Base-by-base conservation (phyloP, 2,329 filamentous ascomycete genomes). In the Trichoderma koningiopsis region DNA sequence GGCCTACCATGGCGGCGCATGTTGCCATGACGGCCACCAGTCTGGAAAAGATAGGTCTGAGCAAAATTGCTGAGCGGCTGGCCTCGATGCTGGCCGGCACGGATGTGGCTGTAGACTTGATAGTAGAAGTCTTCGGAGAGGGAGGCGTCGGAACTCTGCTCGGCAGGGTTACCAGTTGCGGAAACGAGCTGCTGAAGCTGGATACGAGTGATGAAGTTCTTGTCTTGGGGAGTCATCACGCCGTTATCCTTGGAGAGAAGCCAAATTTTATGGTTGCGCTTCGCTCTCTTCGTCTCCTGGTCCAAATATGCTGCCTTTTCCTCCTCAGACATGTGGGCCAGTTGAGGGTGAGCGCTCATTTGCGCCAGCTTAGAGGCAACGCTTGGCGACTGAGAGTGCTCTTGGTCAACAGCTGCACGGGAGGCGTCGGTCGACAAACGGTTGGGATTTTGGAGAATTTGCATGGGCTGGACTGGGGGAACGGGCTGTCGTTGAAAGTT, bases 181-280 rank as follows among this genome's bases (percentile, higher is more conserved):
- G 95, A 90, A 66, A 99, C 93, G 43, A 99, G 87, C 78, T 99
- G 96, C 81, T 99, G 96, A 64, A 99, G 86, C 79, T 99, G 96
- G 73, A 99, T 99, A 22, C 96, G 90, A 5, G 96, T 98, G 73
- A 99, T 97, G 81, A 98, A 99, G 79, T 97, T 99, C 85, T 99
- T 99, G 81, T 99, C 96, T 77, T 98, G 95, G 0, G 96, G 96
- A 4, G 96, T 99, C 96, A 99, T 99, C 71, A 99, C 83, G 29
- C 96, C 96, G 76, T 99, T 99, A 75, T 97, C 94, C 81, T 93
- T 94, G 29, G 93, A 97, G 65, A 97, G 83, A 53, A 96, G 85
- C 82, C 94, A 95, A 71, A 99, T 98, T 84, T 99, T 99, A 83
- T 98, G 95, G 77, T 99, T 98, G 53, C 96, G 89, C 85, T 99